Base-by-base conservation (phyloP, 2,329 filamentous ascomycete genomes). In the Claviceps paspali region DNA sequence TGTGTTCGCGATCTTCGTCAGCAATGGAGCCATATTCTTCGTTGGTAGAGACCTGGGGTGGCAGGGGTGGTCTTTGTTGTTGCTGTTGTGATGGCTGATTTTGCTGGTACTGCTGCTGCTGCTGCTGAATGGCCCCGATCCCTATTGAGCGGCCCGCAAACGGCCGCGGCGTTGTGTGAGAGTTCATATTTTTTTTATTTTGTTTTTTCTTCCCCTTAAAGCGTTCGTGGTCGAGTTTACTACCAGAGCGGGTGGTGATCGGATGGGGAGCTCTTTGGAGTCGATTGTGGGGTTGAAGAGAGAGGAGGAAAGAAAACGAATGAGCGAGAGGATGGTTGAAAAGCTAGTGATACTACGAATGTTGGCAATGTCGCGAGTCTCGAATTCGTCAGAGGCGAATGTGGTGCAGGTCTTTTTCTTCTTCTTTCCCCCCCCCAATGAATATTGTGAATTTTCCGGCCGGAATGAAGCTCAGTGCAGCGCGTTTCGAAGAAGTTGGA, bases 1-100 rank as follows among this genome's bases (percentile, higher is more conserved):
- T 88, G 59, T 95, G 87, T 52, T 92, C 84, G 46, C 81, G 73
- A 57, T 95, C 87, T 60, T 95, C 87, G 52, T 95, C 87, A 15
- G 76, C 79, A 47, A 96, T 60, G 32, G 46, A 51, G 43, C 47
- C 53, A 42, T 61, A 62, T 23, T 61, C 58, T 33, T 61, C 57
- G 41, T 59, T 59, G 17, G 51, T 45, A 9, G 53, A 54, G 5
- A 59, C 53, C 33, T 57, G 56, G 10, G 52, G 53, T 12, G 54
- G 49, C 8, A 54, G 45, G 10, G 56, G 53, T 22, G 55, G 54
- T 27, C 33, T 30, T 30, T 27, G 33, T 37, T 49, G 49, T 21
- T 45, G 46, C 30, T 38, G 38, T 23, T 42, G 41, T 10, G 55
- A 54, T 18, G 50, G 50, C 39, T 57, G 55, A 19, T 51, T 49